A percentile compares a stretch with the other conserved stretches of the same genome.
Evolutionary conservation across 208 protist genomes (phyloP).

Genomic region (Leishmania guyanensis): DNA sequence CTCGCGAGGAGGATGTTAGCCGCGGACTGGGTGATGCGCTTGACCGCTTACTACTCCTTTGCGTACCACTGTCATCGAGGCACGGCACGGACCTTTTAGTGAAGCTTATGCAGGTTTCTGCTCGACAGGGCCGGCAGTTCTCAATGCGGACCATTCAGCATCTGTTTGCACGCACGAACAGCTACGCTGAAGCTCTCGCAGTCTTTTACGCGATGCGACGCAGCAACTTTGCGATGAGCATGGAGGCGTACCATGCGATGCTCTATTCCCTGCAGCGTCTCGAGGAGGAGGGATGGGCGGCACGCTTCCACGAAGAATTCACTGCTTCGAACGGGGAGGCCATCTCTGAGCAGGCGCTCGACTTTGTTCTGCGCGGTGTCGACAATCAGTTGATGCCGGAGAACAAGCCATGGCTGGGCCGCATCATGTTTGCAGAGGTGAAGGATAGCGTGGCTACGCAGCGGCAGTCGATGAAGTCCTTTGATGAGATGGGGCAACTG

Average conservation of each 20-base stretch:
- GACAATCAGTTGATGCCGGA: constrained; percentile 86
- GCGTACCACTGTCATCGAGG: constrained; percentile 56
- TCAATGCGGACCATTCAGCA: constrained; percentile 87
- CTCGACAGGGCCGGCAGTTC: constrained; percentile 66
- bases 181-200: constrained; percentile 80
- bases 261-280: constrained; percentile 90
- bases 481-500: constrained; percentile 64
- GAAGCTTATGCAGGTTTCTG: constrained; percentile 57
- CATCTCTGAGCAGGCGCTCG: constrained; percentile 81
- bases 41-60: constrained; percentile 84
- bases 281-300: constrained; percentile 88
- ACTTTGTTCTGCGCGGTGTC: constrained; percentile 86
- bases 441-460: constrained; percentile 48
- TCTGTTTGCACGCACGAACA: constrained; percentile 76
- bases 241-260: constrained; percentile 92
- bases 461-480: constrained; percentile 45
- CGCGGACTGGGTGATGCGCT: constrained; percentile 83
- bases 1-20: constrained; percentile 78
- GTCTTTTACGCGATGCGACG: constrained; percentile 87
- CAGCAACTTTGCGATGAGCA: constrained; percentile 87
- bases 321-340: constrained; percentile 25
- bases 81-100: constrained; percentile 58
- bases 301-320: constrained; percentile 79
- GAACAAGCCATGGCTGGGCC: constrained; percentile 91
- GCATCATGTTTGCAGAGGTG: constrained; percentile 86